phyloP scores from a whole-genome alignment of 805 yeast genomes.

The Hanseniaspora hatyaiensis region DNA sequence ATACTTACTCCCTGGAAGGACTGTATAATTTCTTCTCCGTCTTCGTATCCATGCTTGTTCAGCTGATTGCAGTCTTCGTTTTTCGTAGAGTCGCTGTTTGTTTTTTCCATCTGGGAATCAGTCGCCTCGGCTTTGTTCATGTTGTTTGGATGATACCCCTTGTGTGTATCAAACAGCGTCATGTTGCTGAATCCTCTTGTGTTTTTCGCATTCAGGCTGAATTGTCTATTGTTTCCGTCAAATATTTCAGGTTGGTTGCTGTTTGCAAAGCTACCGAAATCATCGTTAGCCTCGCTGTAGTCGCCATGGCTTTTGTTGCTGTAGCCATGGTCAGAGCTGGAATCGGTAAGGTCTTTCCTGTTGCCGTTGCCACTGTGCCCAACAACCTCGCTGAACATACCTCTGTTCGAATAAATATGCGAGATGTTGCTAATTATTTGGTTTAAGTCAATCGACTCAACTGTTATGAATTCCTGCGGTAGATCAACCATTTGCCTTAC shows the following conservation, averaged over 20 bases:
- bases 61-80: background rate
- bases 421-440: constrained; percentile 12
- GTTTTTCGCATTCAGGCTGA: constrained; percentile 9
- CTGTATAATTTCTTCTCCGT: constrained; percentile 6
- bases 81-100: background rate
- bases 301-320: too few relatives aligned
- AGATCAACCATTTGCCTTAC: constrained; percentile 8
- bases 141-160: background rate
- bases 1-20: constrained; percentile 7
- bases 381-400: too few relatives aligned
- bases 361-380: too few relatives aligned
- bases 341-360: too few relatives aligned
- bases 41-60: background rate
- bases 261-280: background rate
- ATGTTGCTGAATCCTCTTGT: constrained; percentile 15
- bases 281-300: too few relatives aligned
- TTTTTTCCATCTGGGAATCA: background rate
- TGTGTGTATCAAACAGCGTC: constrained; percentile 9
- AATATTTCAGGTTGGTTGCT: too few relatives aligned
- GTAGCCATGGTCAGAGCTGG: too few relatives aligned
- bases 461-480: background rate
- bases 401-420: constrained; percentile 8
- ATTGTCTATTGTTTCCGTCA: constrained; percentile 4
- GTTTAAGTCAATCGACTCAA: constrained; percentile 7
- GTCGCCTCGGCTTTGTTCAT: background rate